These are phyloP conservation scores for Beauveria rudraprayagi DNA, from an alignment of 2,329 filamentous ascomycete genomes.

Conservation along the genomic window DNA sequence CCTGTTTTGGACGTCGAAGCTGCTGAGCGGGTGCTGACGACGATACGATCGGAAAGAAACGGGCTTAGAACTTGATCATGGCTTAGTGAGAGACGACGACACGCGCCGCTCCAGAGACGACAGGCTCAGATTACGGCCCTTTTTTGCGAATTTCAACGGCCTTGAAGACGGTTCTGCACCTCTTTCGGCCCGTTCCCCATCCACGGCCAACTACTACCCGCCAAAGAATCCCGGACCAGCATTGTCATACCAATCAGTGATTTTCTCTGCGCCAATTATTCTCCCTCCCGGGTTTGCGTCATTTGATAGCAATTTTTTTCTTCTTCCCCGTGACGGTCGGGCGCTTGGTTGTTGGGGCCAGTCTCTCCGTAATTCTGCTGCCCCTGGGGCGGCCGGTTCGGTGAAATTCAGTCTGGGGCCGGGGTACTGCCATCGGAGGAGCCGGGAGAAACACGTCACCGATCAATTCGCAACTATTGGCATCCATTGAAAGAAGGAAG, in stretches of 20 bases:
- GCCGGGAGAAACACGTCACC: too few species aligned
- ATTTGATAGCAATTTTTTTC: conserved; percentile 1
- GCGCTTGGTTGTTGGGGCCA: conserved; percentile 1
- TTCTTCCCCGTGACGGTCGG: not conserved
- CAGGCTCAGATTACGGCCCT: not conserved
- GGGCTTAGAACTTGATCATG: not conserved
- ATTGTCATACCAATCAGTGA: not conserved
- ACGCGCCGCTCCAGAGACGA: not conserved
- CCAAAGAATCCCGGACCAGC: not conserved
- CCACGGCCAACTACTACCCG: not conserved
- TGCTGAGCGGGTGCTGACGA: not conserved
- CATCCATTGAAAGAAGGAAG: too few species aligned
- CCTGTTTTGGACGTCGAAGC: not conserved
- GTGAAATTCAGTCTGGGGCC: conserved; percentile 1
- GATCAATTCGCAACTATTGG: too few species aligned
- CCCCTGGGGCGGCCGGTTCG: conserved; percentile 3
- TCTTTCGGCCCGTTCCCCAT: conserved; percentile 10
- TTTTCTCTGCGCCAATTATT: conserved; percentile 1
- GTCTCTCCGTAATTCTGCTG: conserved; percentile 1
- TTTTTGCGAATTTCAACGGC: not conserved
- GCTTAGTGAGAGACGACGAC: not conserved
- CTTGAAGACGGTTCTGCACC: not conserved
- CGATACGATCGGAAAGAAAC: not conserved
- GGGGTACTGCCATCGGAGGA: not conserved
- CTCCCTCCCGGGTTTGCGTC: not conserved